phyloP scores from a whole-genome alignment of 306 rosid genomes.

The Gleditsia sinensis region DNA sequence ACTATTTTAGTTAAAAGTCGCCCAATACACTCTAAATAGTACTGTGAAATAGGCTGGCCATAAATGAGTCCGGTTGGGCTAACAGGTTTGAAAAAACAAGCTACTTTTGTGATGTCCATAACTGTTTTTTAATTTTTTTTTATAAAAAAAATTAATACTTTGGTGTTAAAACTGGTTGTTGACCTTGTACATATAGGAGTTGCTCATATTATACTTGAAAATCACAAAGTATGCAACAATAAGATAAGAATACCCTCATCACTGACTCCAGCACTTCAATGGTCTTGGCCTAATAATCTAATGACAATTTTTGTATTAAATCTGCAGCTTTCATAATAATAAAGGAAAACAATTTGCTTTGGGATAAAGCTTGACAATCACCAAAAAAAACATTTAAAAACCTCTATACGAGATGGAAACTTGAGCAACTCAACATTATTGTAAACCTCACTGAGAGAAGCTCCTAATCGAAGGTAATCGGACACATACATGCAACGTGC shows the following conservation, averaged over 20 bases:
- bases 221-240: background rate
- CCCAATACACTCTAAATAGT: no score
- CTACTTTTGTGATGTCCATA: no score
- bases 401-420: background rate
- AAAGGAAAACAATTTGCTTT: conserved; percentile 21
- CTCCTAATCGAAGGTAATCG: background rate
- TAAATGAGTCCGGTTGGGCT: no score
- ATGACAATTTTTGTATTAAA: conserved; percentile 47
- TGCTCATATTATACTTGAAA: background rate
- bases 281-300: conserved; percentile 43
- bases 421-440: background rate
- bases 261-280: conserved; percentile 32
- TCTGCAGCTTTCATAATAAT: conserved; percentile 39
- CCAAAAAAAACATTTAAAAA: background rate
- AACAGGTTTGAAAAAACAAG: no score
- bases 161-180: no score
- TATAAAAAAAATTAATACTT: no score
- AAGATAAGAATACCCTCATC: conserved; percentile 37
- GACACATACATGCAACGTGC: background rate
- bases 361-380: conserved; percentile 3
- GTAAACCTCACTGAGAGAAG: background rate
- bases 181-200: no score
- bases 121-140: no score
- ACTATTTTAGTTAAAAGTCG: no score
- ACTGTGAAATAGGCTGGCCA: no score